Base-by-base conservation (phyloP, 2,329 filamentous ascomycete species). In the Pestalotiopsis fici region DNA sequence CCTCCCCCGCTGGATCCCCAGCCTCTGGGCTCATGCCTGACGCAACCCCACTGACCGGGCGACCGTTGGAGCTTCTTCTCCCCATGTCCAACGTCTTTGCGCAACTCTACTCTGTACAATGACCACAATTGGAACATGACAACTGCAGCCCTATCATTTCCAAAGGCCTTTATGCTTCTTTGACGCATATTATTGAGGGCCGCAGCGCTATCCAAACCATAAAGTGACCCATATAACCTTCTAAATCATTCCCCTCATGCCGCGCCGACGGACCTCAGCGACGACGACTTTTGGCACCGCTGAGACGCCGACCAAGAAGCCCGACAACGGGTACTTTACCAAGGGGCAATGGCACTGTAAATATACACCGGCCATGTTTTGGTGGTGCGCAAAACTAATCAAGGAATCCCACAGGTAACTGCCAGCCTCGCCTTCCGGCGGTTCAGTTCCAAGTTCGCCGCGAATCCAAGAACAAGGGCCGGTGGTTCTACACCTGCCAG, bases 401-500 rank as follows among this genome's bases (percentile, higher is more conserved):
- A 5, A 4, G 21, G 4, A n/a, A n/a, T n/a, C n/a, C n/a, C n/a
- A n/a, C 61, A 84, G 83, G 84, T 74, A 83, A 88, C 66, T 89
- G 87, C 71, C 77, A 74, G 35, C 85, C 85, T 23, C 80, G 83
- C 59, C 77, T 84, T 3, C 83, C 83, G 3, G 85, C 87, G 3
- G 76, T 82, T 3, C 81, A 83, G 54, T 84, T 85, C 70, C 79
- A 82, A 61, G 83, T 85, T 3, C 85, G 81, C 69, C 87, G 85
- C 71, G 79, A 84, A 56, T 80, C 81, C 3, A 72, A 75, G 35
- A 88, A 88, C 70, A 78, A 84, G 61, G 85, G 85, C n/a, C 78
- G 78, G 68, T 81, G 80, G 75, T 87, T 89, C 76, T 87, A 86
- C 67, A 83, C 80, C 2, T 90, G 87, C 70, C 85, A 86, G 71